These are phyloP conservation scores for Apophysomyces trapeziformis DNA, from an alignment of 371 early-diverging fungal genomes.

Conservation along the genomic window DNA sequence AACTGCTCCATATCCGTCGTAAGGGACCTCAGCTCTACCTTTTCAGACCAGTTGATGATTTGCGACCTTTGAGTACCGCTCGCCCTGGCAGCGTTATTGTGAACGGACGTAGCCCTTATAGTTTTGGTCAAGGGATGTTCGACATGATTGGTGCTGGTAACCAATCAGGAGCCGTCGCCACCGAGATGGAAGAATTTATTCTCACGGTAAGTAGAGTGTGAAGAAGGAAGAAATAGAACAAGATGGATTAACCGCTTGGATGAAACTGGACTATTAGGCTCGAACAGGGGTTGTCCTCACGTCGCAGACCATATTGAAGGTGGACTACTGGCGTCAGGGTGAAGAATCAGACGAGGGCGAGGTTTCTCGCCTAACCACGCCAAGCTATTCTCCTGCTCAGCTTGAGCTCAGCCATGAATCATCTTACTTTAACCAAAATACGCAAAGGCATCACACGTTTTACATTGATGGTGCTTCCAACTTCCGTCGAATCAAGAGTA, in stretches of 20 bases:
- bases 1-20: slow-evolving; percentile 59
- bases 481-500: slow-evolving; percentile 49
- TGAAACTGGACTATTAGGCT: slow-evolving; percentile 31
- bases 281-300: slow-evolving; percentile 70
- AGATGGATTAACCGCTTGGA: neutral
- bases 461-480: slow-evolving; percentile 50
- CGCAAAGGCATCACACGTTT: slow-evolving; percentile 40
- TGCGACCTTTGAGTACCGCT: slow-evolving; percentile 41
- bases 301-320: slow-evolving; percentile 73
- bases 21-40: slow-evolving; percentile 57
- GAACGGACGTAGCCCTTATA: slow-evolving; percentile 16
- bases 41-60: slow-evolving; percentile 73
- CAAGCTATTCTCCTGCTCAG: slow-evolving; percentile 9
- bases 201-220: slow-evolving; percentile 52
- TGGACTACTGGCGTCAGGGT: slow-evolving; percentile 67
- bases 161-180: slow-evolving; percentile 38
- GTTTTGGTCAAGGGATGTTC: slow-evolving; percentile 46
- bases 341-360: slow-evolving; percentile 13
- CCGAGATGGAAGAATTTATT: slow-evolving; percentile 64
- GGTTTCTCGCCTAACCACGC: neutral
- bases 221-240: neutral
- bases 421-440: slow-evolving; percentile 1
- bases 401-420: neutral
- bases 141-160: slow-evolving; percentile 50
- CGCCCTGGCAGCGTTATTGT: slow-evolving; percentile 9